Conservation (phyloP, 768 basidiomycete species). For the Psilocybe sp. region DNA sequence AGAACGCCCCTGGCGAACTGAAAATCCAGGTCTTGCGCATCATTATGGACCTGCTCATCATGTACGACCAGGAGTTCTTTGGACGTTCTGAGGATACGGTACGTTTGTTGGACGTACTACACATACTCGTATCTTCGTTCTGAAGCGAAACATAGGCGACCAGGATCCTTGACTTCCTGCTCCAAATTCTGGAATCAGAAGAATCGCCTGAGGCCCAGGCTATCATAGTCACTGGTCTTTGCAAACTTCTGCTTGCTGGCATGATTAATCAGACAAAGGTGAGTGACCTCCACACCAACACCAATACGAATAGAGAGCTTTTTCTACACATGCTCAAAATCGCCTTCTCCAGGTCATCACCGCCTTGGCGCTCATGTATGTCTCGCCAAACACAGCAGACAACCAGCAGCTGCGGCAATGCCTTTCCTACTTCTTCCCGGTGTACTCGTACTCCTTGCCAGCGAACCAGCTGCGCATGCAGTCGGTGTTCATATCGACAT, state of each 20-base stretch:
- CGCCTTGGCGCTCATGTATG: conserved; percentile 56
- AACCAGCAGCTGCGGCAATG: conserved; percentile 91
- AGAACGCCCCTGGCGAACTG: conserved; percentile 71
- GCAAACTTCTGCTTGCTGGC: conserved; percentile 86
- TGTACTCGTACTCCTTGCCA: conserved; percentile 85
- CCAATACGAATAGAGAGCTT: neutral
- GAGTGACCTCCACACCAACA: conserved; percentile 8
- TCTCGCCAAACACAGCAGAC: conserved; percentile 80
- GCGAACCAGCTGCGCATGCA: conserved; percentile 71
- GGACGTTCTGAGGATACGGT: conserved; percentile 45
- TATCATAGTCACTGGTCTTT: conserved; percentile 76
- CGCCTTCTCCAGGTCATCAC: conserved; percentile 28
- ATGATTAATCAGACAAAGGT: conserved; percentile 80
- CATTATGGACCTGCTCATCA: conserved; percentile 87
- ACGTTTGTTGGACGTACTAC: conserved; percentile 13
- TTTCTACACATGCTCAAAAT: neutral
- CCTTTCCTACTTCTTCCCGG: conserved; percentile 92
- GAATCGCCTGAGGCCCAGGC: conserved; percentile 76
- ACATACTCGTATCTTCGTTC: neutral
- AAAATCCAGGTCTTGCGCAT: conserved; percentile 80
- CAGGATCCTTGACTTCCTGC: conserved; percentile 43
- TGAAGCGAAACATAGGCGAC: conserved; percentile 24
- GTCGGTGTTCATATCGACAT: conserved; percentile 61
- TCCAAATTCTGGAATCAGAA: conserved; percentile 55
- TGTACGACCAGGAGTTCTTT: conserved; percentile 82